These are phyloP conservation scores for Aspergillus nidulans DNA, from an alignment of 495 filamentous ascomycete genomes.

Conservation along the genomic window DNA sequence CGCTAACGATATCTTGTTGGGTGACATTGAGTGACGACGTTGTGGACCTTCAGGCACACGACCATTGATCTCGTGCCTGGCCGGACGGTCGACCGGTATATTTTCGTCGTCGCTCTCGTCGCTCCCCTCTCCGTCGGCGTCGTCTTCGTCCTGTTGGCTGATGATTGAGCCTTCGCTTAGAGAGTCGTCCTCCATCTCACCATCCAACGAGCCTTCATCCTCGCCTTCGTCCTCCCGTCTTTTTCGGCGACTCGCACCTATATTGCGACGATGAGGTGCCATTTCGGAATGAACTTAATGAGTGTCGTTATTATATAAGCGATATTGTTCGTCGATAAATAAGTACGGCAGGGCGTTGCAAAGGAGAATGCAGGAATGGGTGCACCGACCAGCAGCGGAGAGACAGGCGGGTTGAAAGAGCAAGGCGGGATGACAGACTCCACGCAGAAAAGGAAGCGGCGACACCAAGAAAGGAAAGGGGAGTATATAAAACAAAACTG, in stretches of 20 bases:
- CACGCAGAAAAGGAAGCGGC: conserved; percentile 9
- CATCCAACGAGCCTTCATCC: conserved; percentile 61
- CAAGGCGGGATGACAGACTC: conserved; percentile 13
- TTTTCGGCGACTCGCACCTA: conserved; percentile 70
- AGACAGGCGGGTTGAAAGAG: conserved; percentile 17
- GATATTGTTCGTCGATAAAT: not conserved
- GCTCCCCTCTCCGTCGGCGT: conserved; percentile 67
- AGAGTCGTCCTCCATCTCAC: conserved; percentile 75
- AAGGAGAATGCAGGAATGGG: conserved; percentile 9
- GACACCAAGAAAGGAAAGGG: conserved; percentile 4
- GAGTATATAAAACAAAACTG: conserved; percentile 3
- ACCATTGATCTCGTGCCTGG: conserved; percentile 34
- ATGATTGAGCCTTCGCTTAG: conserved; percentile 73
- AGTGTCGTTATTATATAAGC: not conserved
- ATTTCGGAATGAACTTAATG: conserved; percentile 30
- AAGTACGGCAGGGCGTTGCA: not conserved
- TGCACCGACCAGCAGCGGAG: conserved; percentile 22
- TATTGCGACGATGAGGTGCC: conserved; percentile 64
- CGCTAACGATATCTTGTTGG: conserved; percentile 26
- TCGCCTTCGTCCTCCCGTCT: conserved; percentile 72
- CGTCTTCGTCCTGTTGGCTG: conserved; percentile 71
- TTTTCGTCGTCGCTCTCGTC: conserved; percentile 69
- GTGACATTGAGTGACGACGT: conserved; percentile 24
- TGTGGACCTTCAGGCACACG: conserved; percentile 26
- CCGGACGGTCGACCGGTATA: conserved; percentile 38